Conservation (phyloP, 2,329 filamentous ascomycete species). For the Bipolaris oryzae region DNA sequence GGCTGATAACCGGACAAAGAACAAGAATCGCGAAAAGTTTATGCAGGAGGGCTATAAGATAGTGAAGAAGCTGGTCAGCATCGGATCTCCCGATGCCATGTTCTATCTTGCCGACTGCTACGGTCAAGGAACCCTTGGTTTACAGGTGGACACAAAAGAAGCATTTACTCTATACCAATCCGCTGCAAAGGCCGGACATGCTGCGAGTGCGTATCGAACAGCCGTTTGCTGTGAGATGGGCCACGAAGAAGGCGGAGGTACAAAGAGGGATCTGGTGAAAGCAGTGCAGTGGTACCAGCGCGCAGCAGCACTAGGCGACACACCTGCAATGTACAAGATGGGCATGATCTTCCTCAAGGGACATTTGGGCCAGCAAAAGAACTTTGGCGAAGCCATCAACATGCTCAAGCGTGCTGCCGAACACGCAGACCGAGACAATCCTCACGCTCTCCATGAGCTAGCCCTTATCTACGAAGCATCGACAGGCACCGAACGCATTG, state of each 20-base stretch:
- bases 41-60: slow-evolving; percentile 86
- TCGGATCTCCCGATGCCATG: slow-evolving; percentile 82
- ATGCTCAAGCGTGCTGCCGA: slow-evolving; percentile 96
- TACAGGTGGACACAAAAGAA: slow-evolving; percentile 84
- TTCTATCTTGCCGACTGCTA: slow-evolving; percentile 92
- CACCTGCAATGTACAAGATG: slow-evolving; percentile 97
- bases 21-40: slow-evolving; percentile 78
- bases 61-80: slow-evolving; percentile 81
- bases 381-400: slow-evolving; percentile 81
- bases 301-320: slow-evolving; percentile 86
- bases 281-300: slow-evolving; percentile 98
- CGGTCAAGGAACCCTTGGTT: slow-evolving; percentile 78
- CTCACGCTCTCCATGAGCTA: slow-evolving; percentile 92
- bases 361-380: slow-evolving; percentile 82
- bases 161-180: slow-evolving; percentile 93
- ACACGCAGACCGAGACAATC: slow-evolving; percentile 84
- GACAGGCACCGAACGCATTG: slow-evolving; percentile 67
- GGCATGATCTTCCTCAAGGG: slow-evolving; percentile 96
- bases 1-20: slow-evolving; percentile 67
- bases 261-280: slow-evolving; percentile 86
- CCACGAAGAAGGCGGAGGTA: slow-evolving; percentile 91
- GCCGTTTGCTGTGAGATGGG: slow-evolving; percentile 98
- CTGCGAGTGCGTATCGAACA: slow-evolving; percentile 87
- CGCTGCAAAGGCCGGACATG: slow-evolving; percentile 86
- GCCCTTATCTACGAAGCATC: slow-evolving; percentile 68